Evolutionary conservation across 2,329 filamentous ascomycete genomes (phyloP), one percentile per base, ranked within the genome.

Genomic region (Colletotrichum agaves): DNA sequence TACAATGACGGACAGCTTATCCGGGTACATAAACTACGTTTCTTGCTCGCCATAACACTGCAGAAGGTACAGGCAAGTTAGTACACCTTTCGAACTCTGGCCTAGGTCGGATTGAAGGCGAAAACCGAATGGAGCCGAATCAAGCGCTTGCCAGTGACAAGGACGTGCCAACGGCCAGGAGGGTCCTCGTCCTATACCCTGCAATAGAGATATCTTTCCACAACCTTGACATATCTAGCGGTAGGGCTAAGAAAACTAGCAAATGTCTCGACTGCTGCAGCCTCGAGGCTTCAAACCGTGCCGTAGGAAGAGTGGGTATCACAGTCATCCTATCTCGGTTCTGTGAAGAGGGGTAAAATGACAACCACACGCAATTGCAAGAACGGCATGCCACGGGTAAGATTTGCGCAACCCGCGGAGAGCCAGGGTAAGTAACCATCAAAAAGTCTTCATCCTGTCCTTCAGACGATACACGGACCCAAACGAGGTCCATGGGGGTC

Each of bases 231-330:
- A 31, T 19, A 61, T 65, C 47, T 47, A 17, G 35, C 23, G 21
- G 50, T 57, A 58, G 50, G 63, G 63, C 58, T 57, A 66, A 65
- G 59, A 2, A 58, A 63, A 47, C 52, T 37, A 35, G 33, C 37
- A 17, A 13, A 31, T 17, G 63, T 67, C 52, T 63, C 63, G 60
- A n/a, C 63, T 58, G 46, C 63, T 67, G 63, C 60, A 67, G 63
- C 52, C 63, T 63, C 19, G 37, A 67, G 52, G 50, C 44, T 63
- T 67, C 52, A 11, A 27, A 7, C 5, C 27, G 27, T 27, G 27
- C 13, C 21, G 27, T 13, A 17, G 13, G 12, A 31, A 35, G 23
- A n/a, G 35, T 52, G 33, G 27, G 27, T 63, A 39, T 15, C 43
- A 37, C 12, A 46, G 19, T 21, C 19, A 19, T 47, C 41, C 23